Evolutionary conservation across 495 filamentous ascomycete species (phyloP).

Genomic region (Talaromyces adpressus): DNA sequence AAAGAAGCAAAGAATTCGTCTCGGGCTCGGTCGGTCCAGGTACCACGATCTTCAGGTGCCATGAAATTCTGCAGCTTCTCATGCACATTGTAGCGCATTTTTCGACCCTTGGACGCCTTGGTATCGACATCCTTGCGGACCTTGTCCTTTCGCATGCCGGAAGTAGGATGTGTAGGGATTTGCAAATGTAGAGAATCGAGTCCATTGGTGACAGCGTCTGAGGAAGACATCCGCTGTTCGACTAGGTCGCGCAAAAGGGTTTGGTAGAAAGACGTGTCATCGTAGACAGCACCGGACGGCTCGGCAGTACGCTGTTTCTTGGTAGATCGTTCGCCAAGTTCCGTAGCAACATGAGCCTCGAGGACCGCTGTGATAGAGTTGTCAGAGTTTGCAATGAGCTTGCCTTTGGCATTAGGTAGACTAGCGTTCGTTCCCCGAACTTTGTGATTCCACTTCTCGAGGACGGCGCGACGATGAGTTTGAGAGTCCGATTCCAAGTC

Average conservation of each 20-base stretch:
- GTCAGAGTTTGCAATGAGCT: conserved; percentile 33
- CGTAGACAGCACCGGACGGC: conserved; percentile 53
- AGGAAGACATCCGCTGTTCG: conserved; percentile 61
- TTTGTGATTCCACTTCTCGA: conserved; percentile 46
- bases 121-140: conserved; percentile 79
- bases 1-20: conserved; percentile 85
- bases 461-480: conserved; percentile 32
- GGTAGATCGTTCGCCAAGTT: conserved; percentile 57
- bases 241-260: conserved; percentile 85
- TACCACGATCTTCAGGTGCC: conserved; percentile 76
- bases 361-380: conserved; percentile 64
- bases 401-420: conserved; percentile 32
- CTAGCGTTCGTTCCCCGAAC: conserved; percentile 37
- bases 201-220: conserved; percentile 37
- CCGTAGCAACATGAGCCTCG: conserved; percentile 61
- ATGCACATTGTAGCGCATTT: conserved; percentile 87
- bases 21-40: conserved; percentile 70
- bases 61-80: conserved; percentile 98
- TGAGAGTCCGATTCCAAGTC: conserved; percentile 50
- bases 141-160: conserved; percentile 74
- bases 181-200: conserved; percentile 33
- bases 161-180: conserved; percentile 32
- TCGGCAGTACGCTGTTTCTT: conserved; percentile 37
- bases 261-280: conserved; percentile 92
- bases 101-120: conserved; percentile 90